A percentile compares a stretch with the other conserved stretches of the same genome.
Evolutionary conservation across 768 basidiomycete species (phyloP).

Genomic region (Dacryopinax spathularia): DNA sequence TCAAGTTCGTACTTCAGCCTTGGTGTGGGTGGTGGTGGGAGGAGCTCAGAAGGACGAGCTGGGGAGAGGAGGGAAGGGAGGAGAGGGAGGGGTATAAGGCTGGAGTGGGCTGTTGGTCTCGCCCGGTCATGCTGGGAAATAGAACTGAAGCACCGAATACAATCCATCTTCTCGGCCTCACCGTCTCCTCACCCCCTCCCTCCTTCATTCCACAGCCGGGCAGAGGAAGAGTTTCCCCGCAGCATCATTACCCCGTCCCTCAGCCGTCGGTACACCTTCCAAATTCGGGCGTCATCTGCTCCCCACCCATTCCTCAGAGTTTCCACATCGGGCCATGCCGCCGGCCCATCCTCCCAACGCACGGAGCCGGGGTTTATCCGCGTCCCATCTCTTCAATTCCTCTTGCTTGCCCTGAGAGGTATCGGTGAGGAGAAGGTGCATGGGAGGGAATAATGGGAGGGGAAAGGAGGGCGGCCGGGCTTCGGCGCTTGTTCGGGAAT

Average conservation of each 20-base stretch:
- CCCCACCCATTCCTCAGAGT: too few species aligned
- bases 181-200: background rate
- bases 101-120: too few species aligned
- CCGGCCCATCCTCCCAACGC: too few species aligned
- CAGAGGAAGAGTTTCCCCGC: background rate
- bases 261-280: slow-evolving; percentile 1
- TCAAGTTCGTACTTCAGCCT: background rate
- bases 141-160: too few species aligned
- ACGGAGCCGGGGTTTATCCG: background rate
- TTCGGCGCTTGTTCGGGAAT: background rate
- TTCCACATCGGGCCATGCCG: too few species aligned
- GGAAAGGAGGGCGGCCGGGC: background rate
- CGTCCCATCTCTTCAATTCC: background rate
- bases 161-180: too few species aligned
- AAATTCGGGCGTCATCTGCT: background rate
- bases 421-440: too few species aligned
- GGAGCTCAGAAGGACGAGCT: background rate
- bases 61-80: background rate
- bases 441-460: too few species aligned
- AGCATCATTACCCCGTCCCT: background rate
- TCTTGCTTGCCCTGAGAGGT: too few species aligned
- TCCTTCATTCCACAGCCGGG: too few species aligned
- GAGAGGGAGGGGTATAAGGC: too few species aligned
- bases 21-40: background rate
- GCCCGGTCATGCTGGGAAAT: too few species aligned